Percentiles rank a stretch among this genome's conserved stretches.
These are phyloP conservation scores for Parastagonospora avenae DNA, from an alignment of 2,329 filamentous ascomycete species.

Conservation along the genomic window DNA sequence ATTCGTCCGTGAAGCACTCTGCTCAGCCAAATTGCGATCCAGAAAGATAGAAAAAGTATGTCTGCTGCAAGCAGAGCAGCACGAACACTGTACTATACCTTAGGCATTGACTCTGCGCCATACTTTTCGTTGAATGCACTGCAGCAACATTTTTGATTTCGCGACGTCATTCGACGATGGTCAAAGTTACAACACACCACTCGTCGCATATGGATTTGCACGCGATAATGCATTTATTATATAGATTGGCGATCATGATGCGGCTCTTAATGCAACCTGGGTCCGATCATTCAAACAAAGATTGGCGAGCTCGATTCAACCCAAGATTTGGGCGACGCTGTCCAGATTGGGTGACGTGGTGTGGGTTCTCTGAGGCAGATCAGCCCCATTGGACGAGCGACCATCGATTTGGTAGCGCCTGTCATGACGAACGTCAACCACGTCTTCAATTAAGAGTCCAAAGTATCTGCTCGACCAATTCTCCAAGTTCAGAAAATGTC, in stretches of 20 bases:
- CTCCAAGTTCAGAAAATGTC: no score
- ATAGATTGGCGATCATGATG: neutral
- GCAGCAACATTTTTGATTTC: neutral
- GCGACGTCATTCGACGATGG: neutral
- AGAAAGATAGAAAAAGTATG: neutral
- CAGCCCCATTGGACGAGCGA: no score
- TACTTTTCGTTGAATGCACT: constrained; percentile 1
- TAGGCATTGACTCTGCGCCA: neutral
- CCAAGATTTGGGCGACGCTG: neutral
- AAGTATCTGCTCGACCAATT: no score
- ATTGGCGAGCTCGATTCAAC: neutral
- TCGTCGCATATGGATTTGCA: neutral
- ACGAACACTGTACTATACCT: neutral
- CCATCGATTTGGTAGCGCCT: no score
- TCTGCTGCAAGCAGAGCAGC: neutral
- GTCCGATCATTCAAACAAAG: neutral
- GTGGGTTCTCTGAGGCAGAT: neutral
- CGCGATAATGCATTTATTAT: neutral
- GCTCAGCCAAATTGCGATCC: neutral
- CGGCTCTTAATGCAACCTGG: neutral
- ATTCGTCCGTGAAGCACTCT: neutral
- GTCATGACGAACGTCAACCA: no score
- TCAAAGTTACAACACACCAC: neutral
- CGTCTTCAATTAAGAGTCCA: no score
- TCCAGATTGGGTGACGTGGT: neutral